A percentile compares a stretch with the other conserved stretches of the same genome.
Conservation (phyloP, 106 monocot genomes). For the Gastrodia elata region DNA sequence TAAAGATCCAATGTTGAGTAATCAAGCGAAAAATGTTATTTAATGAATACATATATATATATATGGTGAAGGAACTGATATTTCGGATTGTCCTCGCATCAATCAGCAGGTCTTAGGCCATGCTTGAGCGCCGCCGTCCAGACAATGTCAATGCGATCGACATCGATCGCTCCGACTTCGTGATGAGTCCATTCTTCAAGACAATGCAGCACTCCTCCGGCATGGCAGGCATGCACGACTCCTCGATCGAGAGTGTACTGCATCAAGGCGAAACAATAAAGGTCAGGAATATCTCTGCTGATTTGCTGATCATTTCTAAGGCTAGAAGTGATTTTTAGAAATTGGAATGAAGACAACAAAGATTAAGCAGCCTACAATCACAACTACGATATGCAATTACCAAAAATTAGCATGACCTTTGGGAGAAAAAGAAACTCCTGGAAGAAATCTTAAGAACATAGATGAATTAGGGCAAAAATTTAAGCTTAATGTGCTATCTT, state of each 20-base stretch:
- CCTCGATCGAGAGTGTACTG: constrained; percentile 83
- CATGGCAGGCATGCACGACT: constrained; percentile 87
- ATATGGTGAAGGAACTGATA: background rate
- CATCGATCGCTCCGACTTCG: constrained; percentile 89
- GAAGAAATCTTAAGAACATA: too few species aligned
- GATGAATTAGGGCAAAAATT: too few species aligned
- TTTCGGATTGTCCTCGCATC: background rate
- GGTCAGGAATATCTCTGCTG: background rate
- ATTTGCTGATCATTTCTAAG: background rate
- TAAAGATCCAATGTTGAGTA: background rate
- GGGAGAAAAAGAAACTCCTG: too few species aligned
- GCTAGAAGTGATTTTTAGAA: too few species aligned
- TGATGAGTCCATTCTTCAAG: constrained; percentile 89
- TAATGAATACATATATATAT: background rate
- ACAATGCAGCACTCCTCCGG: constrained; percentile 77
- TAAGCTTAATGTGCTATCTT: too few species aligned
- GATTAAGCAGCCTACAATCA: too few species aligned
- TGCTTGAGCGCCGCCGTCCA: constrained; percentile 83
- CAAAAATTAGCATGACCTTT: too few species aligned
- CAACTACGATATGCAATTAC: too few species aligned
- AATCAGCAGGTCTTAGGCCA: constrained; percentile 60
- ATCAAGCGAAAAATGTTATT: background rate
- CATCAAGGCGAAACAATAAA: background rate
- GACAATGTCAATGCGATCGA: constrained; percentile 78
- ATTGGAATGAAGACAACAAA: too few species aligned